Base-by-base conservation (phyloP, 2,329 filamentous ascomycete genomes). In the Penicillium glabrum region DNA sequence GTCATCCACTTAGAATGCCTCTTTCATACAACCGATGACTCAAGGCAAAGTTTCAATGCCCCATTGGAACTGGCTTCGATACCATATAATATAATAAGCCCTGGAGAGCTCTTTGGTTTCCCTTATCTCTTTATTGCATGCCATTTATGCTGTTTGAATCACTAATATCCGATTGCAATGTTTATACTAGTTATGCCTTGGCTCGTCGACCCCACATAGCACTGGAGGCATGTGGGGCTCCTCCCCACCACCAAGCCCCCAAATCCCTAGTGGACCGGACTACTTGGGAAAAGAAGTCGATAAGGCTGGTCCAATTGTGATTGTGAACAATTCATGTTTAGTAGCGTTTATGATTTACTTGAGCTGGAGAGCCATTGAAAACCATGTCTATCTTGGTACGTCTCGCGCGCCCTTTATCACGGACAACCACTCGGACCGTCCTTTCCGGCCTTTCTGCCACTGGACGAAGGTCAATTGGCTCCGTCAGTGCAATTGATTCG, bases 381-480 rank as follows among this genome's bases (percentile, higher is more conserved):
- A 41, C 9, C 19, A 41, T 41, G 39, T 41, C 39, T 13, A 41
- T 41, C 13, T 1, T 6, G 6, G 3, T 41, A 2, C 39, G 39
- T 41, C 19, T 41, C 39, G 19, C 19, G 3, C 39, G 39, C 11
- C 39, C 39, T 41, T 23, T 41, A 23, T 23, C 39, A 14, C 39
- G 39, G 39, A 21, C 19, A 4, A 23, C 19, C n/a, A 6, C 39
- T 41, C 19, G 19, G 39, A 9, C 11, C 44, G 43, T 53, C 33
- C 27, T 53, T 33, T 21, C 54, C 10, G 29, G 23, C 29, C 21
- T 16, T 21, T 11, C 29, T 86, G 62, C 89, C 88, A 67, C 91
- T 86, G 70, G 88, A 82, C 35, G 80, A 80, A 80, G 69, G 86
- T 88, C 60, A 93, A 84, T 27, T 39, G 66, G 67, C 41, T 67